Evolutionary conservation across 495 filamentous ascomycete genomes (phyloP).

Genomic region (Penicillium ucsense): DNA sequence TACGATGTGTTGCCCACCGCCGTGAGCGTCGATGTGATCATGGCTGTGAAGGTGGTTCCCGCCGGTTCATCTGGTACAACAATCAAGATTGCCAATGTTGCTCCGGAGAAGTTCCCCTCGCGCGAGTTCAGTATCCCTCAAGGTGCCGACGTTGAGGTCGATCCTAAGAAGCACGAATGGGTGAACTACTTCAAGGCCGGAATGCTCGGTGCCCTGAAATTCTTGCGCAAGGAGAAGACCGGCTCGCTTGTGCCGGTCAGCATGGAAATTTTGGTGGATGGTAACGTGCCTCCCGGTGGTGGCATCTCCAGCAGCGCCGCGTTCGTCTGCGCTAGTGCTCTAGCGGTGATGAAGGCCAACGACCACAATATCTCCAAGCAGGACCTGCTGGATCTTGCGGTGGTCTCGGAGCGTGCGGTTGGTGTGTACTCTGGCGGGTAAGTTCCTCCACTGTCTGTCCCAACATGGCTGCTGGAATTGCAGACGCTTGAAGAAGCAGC

Average conservation of each 20-base stretch:
- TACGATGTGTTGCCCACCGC: slow-evolving; percentile 96
- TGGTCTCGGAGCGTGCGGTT: slow-evolving; percentile 88
- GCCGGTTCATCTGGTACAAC: slow-evolving; percentile 29
- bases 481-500: too few relatives aligned
- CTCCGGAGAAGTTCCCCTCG: slow-evolving; percentile 62
- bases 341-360: slow-evolving; percentile 83
- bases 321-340: slow-evolving; percentile 81
- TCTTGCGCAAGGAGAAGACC: slow-evolving; percentile 58
- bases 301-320: slow-evolving; percentile 91
- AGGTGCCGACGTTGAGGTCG: slow-evolving; percentile 64
- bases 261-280: slow-evolving; percentile 85
- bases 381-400: slow-evolving; percentile 78
- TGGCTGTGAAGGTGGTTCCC: slow-evolving; percentile 64
- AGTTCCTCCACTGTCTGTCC: slow-evolving; percentile 14
- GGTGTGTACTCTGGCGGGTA: slow-evolving; percentile 94
- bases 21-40: slow-evolving; percentile 77
- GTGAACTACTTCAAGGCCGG: slow-evolving; percentile 97
- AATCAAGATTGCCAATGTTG: slow-evolving; percentile 69
- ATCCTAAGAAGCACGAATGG: slow-evolving; percentile 82
- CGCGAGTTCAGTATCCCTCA: slow-evolving; percentile 65
- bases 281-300: slow-evolving; percentile 82
- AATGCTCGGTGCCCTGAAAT: slow-evolving; percentile 66
- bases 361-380: slow-evolving; percentile 80
- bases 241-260: slow-evolving; percentile 52
- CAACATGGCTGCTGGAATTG: too few relatives aligned